Base-by-base conservation (phyloP, 148 eudicot genomes). In the Rhododendron vialii region DNA sequence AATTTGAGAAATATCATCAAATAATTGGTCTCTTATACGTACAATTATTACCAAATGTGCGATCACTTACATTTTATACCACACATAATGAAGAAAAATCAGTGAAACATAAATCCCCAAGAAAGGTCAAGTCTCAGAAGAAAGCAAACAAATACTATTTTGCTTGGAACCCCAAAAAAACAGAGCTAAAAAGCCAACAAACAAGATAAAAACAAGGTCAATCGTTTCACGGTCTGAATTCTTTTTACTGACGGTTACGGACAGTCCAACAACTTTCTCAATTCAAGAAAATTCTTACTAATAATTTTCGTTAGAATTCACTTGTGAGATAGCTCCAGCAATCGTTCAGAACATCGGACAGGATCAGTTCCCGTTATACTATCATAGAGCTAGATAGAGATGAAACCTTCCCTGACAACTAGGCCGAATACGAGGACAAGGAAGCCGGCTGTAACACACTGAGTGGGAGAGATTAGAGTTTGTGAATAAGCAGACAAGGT, bases 401-500 rank as follows among this genome's bases (percentile, higher is more conserved):
- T 90, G 77, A 90, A 48, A 87, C 92, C 92, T 90, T 90, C 92
- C 89, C 85, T 86, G 41, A 90, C 85, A 74, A 90, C 80, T 41
- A 87, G 89, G 80, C 90, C 92, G 77, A 85, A 76, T 78, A 80
- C 5, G 47, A 88, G 89, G 48, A 88, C 89, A 28, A 88, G 30
- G 20, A 90, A 78, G 3, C 89, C 90, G 14, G 35, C 86, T 2
- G 82, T 51, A 41, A 90, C 87, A 84, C 89, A 90, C 47, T 90
- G 90, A 71, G 91, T 91, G 14, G 95, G 84, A 22, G 96, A 90
- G 22, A 95, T 15, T 18, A 92, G 8, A 7, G 92, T 90, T 82
- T 95, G 94, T 1, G 94, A 89, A 76, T 95, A 94, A 5, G 98
- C 96, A 20, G 93, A 88, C 65, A 95, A 84, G 8, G 98, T 94